Evolutionary conservation across 768 basidiomycete species (phyloP).

Genomic region (Tricholoma furcatifolium): DNA sequence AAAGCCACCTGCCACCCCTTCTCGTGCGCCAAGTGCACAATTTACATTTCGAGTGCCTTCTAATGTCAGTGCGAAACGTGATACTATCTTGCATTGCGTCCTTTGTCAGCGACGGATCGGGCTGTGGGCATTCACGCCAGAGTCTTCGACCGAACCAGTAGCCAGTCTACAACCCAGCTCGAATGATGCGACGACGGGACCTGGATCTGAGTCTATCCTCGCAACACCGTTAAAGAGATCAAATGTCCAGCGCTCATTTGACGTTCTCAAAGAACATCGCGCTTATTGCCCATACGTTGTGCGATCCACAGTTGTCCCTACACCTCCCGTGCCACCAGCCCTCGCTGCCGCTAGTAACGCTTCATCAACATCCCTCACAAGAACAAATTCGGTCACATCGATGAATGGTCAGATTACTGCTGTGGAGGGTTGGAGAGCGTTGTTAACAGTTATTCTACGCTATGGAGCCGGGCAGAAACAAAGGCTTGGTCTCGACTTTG

Average conservation of each 20-base stretch:
- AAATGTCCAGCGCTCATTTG: slow-evolving; percentile 52
- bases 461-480: slow-evolving; percentile 64
- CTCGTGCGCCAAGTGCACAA: slow-evolving; percentile 18
- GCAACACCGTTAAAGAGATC: slow-evolving; percentile 26
- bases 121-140: slow-evolving; percentile 64
- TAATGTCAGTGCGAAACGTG: slow-evolving; percentile 31
- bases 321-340: slow-evolving; percentile 39
- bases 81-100: slow-evolving; percentile 59
- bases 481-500: slow-evolving; percentile 29
- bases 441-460: slow-evolving; percentile 65
- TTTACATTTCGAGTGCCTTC: slow-evolving; percentile 26
- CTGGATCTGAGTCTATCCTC: slow-evolving; percentile 14
- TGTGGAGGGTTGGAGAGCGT: slow-evolving; percentile 80
- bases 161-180: not conserved
- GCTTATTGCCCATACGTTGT: slow-evolving; percentile 86
- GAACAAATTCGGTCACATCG: slow-evolving; percentile 27
- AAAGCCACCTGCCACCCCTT: slow-evolving; percentile 11
- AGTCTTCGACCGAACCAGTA: slow-evolving; percentile 4
- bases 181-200: slow-evolving; percentile 1
- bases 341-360: slow-evolving; percentile 16
- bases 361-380: slow-evolving; percentile 15
- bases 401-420: slow-evolving; percentile 26
- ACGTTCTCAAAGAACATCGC: slow-evolving; percentile 78
- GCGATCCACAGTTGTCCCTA: slow-evolving; percentile 63
- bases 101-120: slow-evolving; percentile 81